Conservation (phyloP, 768 basidiomycete genomes). For the Floccularia luteovirens region DNA sequence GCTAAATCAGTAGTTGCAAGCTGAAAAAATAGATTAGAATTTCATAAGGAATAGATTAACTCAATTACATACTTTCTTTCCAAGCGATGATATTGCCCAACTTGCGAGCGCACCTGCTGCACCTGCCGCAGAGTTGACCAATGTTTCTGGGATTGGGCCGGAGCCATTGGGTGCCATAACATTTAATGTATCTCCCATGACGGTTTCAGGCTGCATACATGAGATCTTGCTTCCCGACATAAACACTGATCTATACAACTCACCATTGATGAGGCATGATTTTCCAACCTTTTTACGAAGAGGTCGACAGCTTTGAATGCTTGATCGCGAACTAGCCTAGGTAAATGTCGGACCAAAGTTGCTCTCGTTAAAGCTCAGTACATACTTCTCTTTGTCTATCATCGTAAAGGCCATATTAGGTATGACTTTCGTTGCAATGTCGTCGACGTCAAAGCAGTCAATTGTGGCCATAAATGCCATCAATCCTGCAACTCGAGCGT, state of each 20-base stretch:
- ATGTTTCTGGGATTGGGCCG: slow-evolving; percentile 32
- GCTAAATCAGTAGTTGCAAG: slow-evolving; percentile 70
- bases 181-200: slow-evolving; percentile 16
- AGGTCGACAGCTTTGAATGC: slow-evolving; percentile 91
- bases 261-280: slow-evolving; percentile 77
- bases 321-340: slow-evolving; percentile 87
- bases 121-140: slow-evolving; percentile 84
- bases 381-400: slow-evolving; percentile 91
- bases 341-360: not conserved
- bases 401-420: slow-evolving; percentile 75
- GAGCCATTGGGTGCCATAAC: slow-evolving; percentile 17
- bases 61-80: slow-evolving; percentile 55
- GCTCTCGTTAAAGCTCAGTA: slow-evolving; percentile 1
- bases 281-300: slow-evolving; percentile 79
- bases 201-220: slow-evolving; percentile 39
- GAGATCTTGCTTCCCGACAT: too few relatives aligned
- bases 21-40: slow-evolving; percentile 23
- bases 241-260: too few relatives aligned
- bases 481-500: slow-evolving; percentile 87
- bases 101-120: slow-evolving; percentile 90
- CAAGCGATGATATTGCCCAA: slow-evolving; percentile 91
- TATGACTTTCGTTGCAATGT: slow-evolving; percentile 84
- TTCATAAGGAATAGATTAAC: slow-evolving; percentile 1
- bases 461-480: slow-evolving; percentile 95
- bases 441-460: slow-evolving; percentile 84